phyloP scores from a whole-genome alignment of 345 rosid genomes.

The sweet orange (Citrus sinensis) region DNA sequence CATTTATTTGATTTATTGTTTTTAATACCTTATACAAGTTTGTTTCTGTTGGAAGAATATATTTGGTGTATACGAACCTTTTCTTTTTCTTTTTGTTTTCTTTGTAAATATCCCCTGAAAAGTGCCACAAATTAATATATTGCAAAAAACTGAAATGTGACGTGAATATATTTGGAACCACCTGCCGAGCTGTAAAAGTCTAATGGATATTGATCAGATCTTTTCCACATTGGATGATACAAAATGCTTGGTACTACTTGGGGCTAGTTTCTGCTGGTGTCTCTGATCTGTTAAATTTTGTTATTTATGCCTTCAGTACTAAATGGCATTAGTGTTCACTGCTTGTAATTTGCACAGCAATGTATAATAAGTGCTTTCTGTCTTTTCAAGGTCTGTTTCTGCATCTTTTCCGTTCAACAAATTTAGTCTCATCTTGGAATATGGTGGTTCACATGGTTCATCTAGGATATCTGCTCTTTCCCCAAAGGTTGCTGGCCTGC shows the following conservation, averaged over 20 bases:
- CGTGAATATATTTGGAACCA: not conserved
- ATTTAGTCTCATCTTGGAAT: conserved; percentile 53
- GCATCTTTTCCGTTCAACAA: conserved; percentile 45
- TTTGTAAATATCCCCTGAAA: too few relatives aligned
- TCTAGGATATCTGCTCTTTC: conserved; percentile 36
- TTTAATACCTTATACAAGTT: not conserved
- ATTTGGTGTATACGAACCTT: not conserved
- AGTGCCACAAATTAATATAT: not conserved
- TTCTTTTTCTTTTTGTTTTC: too few relatives aligned
- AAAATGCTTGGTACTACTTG: too few relatives aligned
- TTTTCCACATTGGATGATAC: too few relatives aligned
- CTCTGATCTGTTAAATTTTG: not conserved
- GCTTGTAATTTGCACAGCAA: not conserved
- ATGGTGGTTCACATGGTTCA: conserved; percentile 47
- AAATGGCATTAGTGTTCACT: not conserved
- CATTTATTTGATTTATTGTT: not conserved
- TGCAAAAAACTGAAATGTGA: not conserved
- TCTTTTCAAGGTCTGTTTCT: conserved; percentile 42
- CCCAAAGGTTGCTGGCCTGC: conserved; percentile 25
- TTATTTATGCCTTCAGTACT: not conserved
- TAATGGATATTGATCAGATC: not conserved
- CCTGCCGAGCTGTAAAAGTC: not conserved
- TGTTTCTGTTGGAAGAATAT: not conserved
- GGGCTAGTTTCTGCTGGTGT: not conserved
- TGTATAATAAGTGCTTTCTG: conserved; percentile 13